Conservation (phyloP, 495 filamentous ascomycete species). For the Hamigera avellanea region DNA sequence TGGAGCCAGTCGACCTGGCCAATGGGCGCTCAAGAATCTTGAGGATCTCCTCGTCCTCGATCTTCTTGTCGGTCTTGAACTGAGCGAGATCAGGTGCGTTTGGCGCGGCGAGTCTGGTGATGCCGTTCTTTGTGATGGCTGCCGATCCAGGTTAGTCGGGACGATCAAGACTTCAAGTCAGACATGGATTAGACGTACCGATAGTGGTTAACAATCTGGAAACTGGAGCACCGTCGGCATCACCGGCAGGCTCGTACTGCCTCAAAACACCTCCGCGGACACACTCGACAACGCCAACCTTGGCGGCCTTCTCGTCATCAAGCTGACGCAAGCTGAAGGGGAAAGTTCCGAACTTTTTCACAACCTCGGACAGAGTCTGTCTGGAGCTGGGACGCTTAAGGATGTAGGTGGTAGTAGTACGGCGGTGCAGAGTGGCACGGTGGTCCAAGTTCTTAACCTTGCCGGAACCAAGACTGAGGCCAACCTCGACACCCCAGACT, state of each 20-base stretch:
- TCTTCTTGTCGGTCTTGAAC: conserved; percentile 89
- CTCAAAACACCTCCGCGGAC: conserved; percentile 81
- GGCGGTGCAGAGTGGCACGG: conserved; percentile 81
- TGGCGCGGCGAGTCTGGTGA: conserved; percentile 71
- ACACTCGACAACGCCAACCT: conserved; percentile 92
- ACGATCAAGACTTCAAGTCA: too few species aligned
- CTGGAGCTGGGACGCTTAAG: conserved; percentile 88
- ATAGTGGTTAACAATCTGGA: conserved; percentile 80
- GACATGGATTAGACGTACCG: conserved; percentile 49
- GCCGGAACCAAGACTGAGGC: conserved; percentile 78
- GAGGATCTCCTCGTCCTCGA: conserved; percentile 72
- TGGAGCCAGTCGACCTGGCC: conserved; percentile 49
- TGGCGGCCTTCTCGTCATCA: conserved; percentile 90
- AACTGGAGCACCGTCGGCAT: conserved; percentile 75
- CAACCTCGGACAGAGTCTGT: conserved; percentile 80
- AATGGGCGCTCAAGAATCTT: conserved; percentile 69
- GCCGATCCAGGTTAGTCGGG: background rate
- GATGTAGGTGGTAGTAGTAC: conserved; percentile 78
- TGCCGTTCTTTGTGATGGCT: conserved; percentile 97
- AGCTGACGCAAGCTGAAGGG: conserved; percentile 96
- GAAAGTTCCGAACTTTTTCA: conserved; percentile 94
- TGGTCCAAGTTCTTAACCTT: conserved; percentile 88
- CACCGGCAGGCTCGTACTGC: conserved; percentile 90
- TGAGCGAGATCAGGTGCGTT: conserved; percentile 60
- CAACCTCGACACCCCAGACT: conserved; percentile 96